Percentiles rank a stretch among this genome's conserved stretches.
phyloP scores from a whole-genome alignment of 192 early-diverging fungal genomes.

The Backusella tuberculispora region DNA sequence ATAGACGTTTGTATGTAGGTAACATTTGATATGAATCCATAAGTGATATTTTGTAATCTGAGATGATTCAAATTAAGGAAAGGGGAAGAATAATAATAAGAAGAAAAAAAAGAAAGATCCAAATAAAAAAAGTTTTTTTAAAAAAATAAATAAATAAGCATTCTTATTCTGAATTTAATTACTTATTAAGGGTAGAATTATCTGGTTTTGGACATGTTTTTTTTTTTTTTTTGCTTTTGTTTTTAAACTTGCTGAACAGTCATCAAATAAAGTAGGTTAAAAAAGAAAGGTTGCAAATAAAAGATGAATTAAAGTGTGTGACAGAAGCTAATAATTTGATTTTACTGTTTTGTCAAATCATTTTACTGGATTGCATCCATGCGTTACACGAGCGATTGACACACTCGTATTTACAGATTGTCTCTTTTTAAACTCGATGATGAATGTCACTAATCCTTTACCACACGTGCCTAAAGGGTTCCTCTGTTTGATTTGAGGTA shows the following conservation, averaged over 20 bases:
- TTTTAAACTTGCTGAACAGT: background rate
- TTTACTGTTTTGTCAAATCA: background rate
- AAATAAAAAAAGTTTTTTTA: background rate
- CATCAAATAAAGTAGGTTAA: background rate
- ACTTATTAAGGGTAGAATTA: background rate
- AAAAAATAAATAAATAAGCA: background rate
- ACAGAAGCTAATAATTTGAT: background rate
- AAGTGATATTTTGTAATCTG: background rate
- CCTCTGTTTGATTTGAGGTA: background rate
- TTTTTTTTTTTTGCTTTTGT: too few relatives aligned
- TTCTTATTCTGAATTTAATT: background rate
- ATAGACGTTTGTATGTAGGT: background rate
- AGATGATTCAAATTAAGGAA: background rate
- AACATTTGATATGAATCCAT: background rate
- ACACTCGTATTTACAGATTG: background rate
- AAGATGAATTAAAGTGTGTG: background rate
- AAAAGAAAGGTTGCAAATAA: background rate
- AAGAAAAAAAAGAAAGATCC: background rate
- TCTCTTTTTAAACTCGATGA: background rate
- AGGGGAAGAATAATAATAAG: background rate
- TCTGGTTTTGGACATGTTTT: background rate
- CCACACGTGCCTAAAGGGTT: background rate
- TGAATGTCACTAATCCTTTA: background rate
- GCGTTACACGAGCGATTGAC: background rate
- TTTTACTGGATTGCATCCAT: background rate